Base-by-base conservation (phyloP, 768 basidiomycete genomes). In the Baorangia bicolor region DNA sequence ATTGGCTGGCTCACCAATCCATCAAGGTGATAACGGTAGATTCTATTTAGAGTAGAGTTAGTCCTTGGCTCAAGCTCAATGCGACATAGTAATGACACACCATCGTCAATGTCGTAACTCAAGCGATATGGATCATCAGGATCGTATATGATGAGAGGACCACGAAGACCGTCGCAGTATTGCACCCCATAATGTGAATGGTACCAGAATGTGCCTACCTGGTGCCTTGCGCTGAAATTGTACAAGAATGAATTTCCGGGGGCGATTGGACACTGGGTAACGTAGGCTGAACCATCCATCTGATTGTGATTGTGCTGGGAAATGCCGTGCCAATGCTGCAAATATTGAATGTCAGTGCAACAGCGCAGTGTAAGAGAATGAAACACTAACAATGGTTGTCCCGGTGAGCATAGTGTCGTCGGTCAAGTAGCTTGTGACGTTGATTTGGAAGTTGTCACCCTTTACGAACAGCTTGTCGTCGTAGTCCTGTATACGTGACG, bases 141-240 rank as follows among this genome's bases (percentile, higher is more conserved):
- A 55, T 77, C 75, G 33, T 77, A 76, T 28, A 80, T 65, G 12
- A 81, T 74, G 31, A 81, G 35, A 11, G 74, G 68, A 5, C 79
- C 78, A 37, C 80, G 61, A 5, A 81, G 69, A 0, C 80, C 80
- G 55, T 82, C 81, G 52, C 60, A 57, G 20, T 61, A 49, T 43
- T 64, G 63, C 14, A 25, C 51, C 10, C 48, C 51, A 6, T 63
- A 59, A 38, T 63, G 57, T 16, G 64, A 69, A 35, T 68, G 59
- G 35, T 64, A 63, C 77, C 77, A 78, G 52, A 69, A 78, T 0
- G 75, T 77, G 10, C 78, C 77, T 5, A 68, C 64, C 49, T 75
- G 72, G 45, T 67, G 49, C 1, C 58, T 35, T 34, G 55, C 61
- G 2, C 56, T 58, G 57, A 78, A 77, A 40, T 73, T 62, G 49